Conservation (phyloP, 768 basidiomycete genomes). For the Tulasnella calospora region DNA sequence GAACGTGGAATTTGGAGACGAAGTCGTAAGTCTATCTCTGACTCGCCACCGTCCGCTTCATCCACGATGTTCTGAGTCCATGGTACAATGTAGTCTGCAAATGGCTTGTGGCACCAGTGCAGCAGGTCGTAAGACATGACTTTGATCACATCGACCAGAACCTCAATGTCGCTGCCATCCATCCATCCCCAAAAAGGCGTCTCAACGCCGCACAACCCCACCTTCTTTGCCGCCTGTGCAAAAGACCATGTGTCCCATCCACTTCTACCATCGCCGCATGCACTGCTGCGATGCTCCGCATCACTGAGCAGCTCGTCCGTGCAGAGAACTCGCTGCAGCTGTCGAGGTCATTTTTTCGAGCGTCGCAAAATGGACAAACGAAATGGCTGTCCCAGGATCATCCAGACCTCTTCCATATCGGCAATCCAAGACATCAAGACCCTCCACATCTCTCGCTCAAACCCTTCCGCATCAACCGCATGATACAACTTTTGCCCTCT, state of each 20-base stretch:
- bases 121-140: neutral
- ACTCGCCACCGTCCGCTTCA: neutral
- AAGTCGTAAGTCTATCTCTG: constrained; percentile 3
- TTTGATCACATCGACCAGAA: neutral
- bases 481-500: neutral
- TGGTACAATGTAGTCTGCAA: neutral
- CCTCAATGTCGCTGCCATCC: neutral
- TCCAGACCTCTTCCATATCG: constrained; percentile 20
- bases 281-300: neutral
- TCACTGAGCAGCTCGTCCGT: neutral
- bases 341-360: neutral
- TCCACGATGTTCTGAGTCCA: neutral
- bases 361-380: constrained; percentile 24
- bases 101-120: neutral
- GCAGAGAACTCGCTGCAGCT: neutral
- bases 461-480: constrained; percentile 38
- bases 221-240: neutral
- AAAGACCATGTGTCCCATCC: constrained; percentile 40
- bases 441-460: constrained; percentile 35
- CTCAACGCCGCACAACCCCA: neutral
- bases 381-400: constrained; percentile 20
- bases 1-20: neutral
- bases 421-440: constrained; percentile 38
- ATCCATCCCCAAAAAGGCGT: neutral
- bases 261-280: neutral